Conservation (phyloP, 495 filamentous ascomycete species). For the Stereocaulon alpinum region DNA sequence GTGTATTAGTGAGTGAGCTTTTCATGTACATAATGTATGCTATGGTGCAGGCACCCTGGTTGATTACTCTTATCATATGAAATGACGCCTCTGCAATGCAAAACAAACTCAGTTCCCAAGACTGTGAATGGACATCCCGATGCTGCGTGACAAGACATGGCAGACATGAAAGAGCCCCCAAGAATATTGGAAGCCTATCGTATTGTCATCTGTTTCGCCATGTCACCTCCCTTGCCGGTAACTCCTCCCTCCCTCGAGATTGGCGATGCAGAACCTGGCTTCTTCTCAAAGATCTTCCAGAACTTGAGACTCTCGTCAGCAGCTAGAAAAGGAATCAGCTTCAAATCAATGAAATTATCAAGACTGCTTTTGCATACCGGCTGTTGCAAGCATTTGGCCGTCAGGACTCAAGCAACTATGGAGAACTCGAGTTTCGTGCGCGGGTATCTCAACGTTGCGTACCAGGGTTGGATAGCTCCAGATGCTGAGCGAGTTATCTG, state of each 20-base stretch:
- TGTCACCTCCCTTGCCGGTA: constrained; percentile 52
- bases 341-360: constrained; percentile 12
- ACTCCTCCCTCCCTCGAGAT: constrained; percentile 46
- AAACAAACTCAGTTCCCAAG: neutral
- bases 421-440: constrained; percentile 94
- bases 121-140: neutral
- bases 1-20: constrained; percentile 4
- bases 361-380: constrained; percentile 37
- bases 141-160: neutral
- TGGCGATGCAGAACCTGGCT: constrained; percentile 55
- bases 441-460: constrained; percentile 95
- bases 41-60: neutral
- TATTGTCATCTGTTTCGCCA: constrained; percentile 96
- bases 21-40: constrained; percentile 1
- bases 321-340: constrained; percentile 30
- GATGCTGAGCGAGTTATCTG: constrained; percentile 96
- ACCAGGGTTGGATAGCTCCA: constrained; percentile 97
- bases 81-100: neutral
- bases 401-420: constrained; percentile 93
- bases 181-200: constrained; percentile 42
- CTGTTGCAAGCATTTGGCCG: constrained; percentile 93
- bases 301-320: constrained; percentile 98
- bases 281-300: constrained; percentile 99
- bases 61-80: neutral
- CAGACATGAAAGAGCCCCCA: constrained; percentile 23